phyloP scores from a whole-genome alignment of 2,329 filamentous ascomycete species.

The Ambrosiella xylebori region DNA sequence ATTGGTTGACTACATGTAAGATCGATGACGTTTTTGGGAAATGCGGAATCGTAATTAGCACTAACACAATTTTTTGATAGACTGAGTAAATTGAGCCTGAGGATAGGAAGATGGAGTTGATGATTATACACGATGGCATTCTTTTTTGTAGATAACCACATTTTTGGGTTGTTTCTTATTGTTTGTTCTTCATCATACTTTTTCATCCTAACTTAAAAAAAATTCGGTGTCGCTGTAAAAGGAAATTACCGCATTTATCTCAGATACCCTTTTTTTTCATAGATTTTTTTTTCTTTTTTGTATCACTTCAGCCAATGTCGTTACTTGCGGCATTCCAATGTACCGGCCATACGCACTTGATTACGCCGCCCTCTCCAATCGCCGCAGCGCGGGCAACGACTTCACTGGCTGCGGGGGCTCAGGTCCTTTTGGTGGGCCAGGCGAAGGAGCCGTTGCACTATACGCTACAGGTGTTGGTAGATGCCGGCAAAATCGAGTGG shows the following conservation, averaged over 20 bases:
- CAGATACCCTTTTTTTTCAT: not conserved
- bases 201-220: too few species aligned
- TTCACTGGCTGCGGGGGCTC: constrained; percentile 67
- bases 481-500: constrained; percentile 50
- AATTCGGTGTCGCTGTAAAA: too few species aligned
- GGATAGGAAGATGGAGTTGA: not conserved
- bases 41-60: constrained; percentile 4
- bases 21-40: constrained; percentile 8
- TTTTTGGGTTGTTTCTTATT: too few species aligned
- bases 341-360: constrained; percentile 56
- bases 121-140: not conserved
- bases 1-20: constrained; percentile 1
- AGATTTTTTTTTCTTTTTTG: not conserved
- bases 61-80: not conserved
- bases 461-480: constrained; percentile 43
- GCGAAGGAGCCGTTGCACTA: constrained; percentile 31
- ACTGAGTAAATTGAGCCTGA: not conserved
- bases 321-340: constrained; percentile 60
- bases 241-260: not conserved
- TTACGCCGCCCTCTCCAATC: constrained; percentile 72
- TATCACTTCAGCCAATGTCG: not conserved
- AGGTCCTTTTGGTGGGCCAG: constrained; percentile 54
- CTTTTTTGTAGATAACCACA: not conserved
- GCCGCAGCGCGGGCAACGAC: constrained; percentile 70
- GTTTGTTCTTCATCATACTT: too few species aligned